A percentile compares a stretch with the other conserved stretches of the same genome.
phyloP scores from a whole-genome alignment of 352 stramenopile species.

The Globisporangium iwayamae region DNA sequence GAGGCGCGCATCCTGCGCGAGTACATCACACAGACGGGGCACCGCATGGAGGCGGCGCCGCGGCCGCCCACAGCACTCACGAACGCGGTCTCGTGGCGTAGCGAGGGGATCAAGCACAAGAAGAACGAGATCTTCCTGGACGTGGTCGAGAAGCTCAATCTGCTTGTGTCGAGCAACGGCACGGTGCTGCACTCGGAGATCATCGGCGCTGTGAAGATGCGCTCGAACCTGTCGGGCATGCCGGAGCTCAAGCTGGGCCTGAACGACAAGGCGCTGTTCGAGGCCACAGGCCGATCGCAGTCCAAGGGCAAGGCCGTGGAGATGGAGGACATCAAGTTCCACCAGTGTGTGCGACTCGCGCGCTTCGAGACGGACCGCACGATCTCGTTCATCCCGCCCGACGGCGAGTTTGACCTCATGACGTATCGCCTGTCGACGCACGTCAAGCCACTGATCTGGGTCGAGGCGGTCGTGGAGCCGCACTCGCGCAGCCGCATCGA shows the following conservation, averaged over 20 bases:
- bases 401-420: conserved; percentile 99
- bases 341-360: conserved; percentile 98
- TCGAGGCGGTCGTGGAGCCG: conserved; percentile 97
- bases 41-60: conserved; percentile 90
- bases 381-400: conserved; percentile 99
- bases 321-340: conserved; percentile 99
- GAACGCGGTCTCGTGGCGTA: conserved; percentile 98
- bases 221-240: conserved; percentile 99
- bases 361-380: conserved; percentile 99
- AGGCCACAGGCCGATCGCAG: conserved; percentile 90
- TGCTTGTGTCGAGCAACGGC: conserved; percentile 95
- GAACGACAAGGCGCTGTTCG: conserved; percentile 99
- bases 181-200: conserved; percentile 99
- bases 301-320: conserved; percentile 96
- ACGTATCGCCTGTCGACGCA: conserved; percentile 97
- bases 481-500: conserved; percentile 96
- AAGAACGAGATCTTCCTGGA: conserved; percentile 99
- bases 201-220: conserved; percentile 97
- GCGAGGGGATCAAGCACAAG: conserved; percentile 99
- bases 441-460: conserved; percentile 99
- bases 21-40: conserved; percentile 98
- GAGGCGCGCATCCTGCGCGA: conserved; percentile 86
- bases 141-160: conserved; percentile 98
- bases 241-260: conserved; percentile 99
- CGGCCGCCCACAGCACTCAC: conserved; percentile 95